A percentile compares a stretch with the other conserved stretches of the same genome.
Evolutionary conservation across 164 flowering plant genomes (phyloP).

Genomic region (Tetrastigma voinierianum): DNA sequence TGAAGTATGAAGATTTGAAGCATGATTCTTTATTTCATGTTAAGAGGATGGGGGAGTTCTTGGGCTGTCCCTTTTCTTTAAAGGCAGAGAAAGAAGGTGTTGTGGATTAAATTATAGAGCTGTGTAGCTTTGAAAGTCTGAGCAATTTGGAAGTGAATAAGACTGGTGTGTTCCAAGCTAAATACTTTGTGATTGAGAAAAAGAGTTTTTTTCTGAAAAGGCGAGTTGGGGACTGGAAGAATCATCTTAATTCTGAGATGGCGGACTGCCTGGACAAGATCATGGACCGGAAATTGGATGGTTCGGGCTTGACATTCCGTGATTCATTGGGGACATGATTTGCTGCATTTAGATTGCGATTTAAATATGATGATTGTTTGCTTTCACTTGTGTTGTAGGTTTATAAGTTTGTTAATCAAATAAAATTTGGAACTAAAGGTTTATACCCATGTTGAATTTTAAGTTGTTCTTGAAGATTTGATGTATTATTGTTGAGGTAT

Average conservation of each 20-base stretch:
- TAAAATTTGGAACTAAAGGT: too few relatives aligned
- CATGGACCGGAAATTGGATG: too few relatives aligned
- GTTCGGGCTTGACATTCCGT: too few relatives aligned
- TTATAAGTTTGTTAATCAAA: too few relatives aligned
- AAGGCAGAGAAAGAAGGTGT: not conserved
- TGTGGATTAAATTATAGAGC: not conserved
- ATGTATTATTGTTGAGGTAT: too few relatives aligned
- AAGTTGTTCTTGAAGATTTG: too few relatives aligned
- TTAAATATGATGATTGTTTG: too few relatives aligned
- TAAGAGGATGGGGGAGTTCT: conserved; percentile 1
- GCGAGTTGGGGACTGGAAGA: conserved; percentile 14
- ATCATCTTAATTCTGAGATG: conserved; percentile 5
- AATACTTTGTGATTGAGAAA: not conserved
- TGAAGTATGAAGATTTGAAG: conserved; percentile 1
- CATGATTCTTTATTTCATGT: not conserved
- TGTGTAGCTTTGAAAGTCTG: not conserved
- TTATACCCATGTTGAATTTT: too few relatives aligned
- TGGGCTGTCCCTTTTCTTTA: not conserved
- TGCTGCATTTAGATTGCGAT: too few relatives aligned
- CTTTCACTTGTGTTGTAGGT: too few relatives aligned
- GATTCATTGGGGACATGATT: too few relatives aligned
- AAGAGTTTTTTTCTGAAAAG: conserved; percentile 2
- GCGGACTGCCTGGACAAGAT: not conserved
- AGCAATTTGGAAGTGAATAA: not conserved
- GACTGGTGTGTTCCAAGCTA: not conserved